phyloP scores from a whole-genome alignment of 768 basidiomycete species.

The Phylloporus arenicola region DNA sequence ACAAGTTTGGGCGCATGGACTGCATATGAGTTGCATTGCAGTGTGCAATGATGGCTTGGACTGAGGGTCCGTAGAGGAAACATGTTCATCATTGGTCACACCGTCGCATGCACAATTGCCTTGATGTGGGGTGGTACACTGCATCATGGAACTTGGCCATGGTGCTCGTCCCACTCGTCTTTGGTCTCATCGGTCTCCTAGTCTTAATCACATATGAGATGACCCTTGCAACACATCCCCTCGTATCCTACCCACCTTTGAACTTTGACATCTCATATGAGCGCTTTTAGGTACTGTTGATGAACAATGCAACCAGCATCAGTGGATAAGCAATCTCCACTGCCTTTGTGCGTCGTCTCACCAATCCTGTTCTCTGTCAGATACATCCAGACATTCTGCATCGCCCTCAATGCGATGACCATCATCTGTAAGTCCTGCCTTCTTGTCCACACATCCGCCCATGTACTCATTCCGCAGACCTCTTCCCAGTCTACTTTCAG shows the following conservation, averaged over 20 bases:
- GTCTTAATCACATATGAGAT: slow-evolving; percentile 36
- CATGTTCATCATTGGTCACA: slow-evolving; percentile 27
- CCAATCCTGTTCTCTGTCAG: not conserved
- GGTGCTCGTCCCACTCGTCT: slow-evolving; percentile 38
- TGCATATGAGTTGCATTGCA: slow-evolving; percentile 30
- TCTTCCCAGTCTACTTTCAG: slow-evolving; percentile 36
- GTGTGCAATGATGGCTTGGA: not conserved
- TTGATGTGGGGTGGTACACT: slow-evolving; percentile 41
- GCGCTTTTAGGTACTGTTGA: slow-evolving; percentile 27
- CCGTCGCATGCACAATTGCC: slow-evolving; percentile 26
- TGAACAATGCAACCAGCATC: slow-evolving; percentile 29
- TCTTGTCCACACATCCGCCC: not conserved
- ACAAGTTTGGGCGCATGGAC: slow-evolving; percentile 35
- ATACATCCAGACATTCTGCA: slow-evolving; percentile 31
- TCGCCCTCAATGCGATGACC: slow-evolving; percentile 15
- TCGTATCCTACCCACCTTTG: slow-evolving; percentile 20
- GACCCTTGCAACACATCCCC: slow-evolving; percentile 26
- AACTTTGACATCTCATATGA: not conserved
- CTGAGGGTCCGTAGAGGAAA: slow-evolving; percentile 29
- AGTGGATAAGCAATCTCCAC: slow-evolving; percentile 18
- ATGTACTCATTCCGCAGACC: slow-evolving; percentile 28
- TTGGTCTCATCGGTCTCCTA: slow-evolving; percentile 35
- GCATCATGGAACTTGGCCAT: slow-evolving; percentile 37
- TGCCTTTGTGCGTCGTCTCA: not conserved
- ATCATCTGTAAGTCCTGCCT: slow-evolving; percentile 17